These are phyloP conservation scores for Colletotrichum sp. DNA, from an alignment of 2,329 filamentous ascomycete species.

Conservation along the genomic window DNA sequence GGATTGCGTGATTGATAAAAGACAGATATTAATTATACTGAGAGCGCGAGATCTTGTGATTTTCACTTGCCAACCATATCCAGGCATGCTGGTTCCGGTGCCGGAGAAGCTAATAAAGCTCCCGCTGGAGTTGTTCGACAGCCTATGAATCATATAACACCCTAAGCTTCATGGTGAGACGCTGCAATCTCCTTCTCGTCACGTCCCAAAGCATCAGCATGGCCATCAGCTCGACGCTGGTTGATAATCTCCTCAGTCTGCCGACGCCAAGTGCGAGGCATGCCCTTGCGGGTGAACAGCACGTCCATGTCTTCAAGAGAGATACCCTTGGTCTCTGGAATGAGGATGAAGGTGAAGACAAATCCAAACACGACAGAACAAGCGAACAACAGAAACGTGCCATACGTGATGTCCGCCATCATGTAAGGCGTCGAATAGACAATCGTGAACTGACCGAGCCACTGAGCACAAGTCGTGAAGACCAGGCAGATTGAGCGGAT, in stretches of 20 bases:
- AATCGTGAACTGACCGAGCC: conserved; percentile 31
- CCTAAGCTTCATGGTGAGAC: not conserved
- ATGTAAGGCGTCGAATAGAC: conserved; percentile 31
- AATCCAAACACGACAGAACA: conserved; percentile 40
- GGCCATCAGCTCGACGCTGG: conserved; percentile 23
- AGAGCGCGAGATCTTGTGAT: not conserved
- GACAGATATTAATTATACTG: not conserved
- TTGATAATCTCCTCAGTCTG: conserved; percentile 18
- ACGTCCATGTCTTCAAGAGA: conserved; percentile 31
- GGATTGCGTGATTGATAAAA: not conserved
- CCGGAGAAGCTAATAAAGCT: not conserved
- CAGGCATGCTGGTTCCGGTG: not conserved
- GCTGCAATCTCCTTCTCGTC: not conserved
- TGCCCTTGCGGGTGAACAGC: conserved; percentile 22
- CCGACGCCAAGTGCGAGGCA: not conserved
- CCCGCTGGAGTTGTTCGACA: not conserved
- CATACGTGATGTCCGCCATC: conserved; percentile 35
- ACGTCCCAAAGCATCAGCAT: not conserved
- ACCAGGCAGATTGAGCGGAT: conserved; percentile 28
- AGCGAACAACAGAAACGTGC: conserved; percentile 51
- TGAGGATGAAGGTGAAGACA: conserved; percentile 29
- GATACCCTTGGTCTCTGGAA: conserved; percentile 29
- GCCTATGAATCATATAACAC: not conserved
- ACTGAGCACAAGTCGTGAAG: conserved; percentile 28
- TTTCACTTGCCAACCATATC: not conserved